Percentiles rank a stretch among this genome's conserved stretches.
These are phyloP conservation scores for Torulaspora globosa DNA, from an alignment of 1,139 yeast genomes.

Conservation along the genomic window DNA sequence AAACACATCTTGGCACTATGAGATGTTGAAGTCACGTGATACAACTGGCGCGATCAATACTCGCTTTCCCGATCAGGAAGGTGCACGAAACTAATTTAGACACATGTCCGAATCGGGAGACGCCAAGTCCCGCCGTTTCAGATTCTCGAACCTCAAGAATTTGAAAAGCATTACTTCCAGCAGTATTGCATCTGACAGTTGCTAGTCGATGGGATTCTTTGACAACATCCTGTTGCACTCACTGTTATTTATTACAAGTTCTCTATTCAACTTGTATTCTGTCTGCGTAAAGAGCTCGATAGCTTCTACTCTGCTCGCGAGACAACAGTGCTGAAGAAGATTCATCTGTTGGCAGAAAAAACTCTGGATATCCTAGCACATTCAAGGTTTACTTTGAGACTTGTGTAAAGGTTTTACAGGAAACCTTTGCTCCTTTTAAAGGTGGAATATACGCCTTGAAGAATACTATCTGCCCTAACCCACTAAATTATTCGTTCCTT, in stretches of 20 bases:
- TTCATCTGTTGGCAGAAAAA: background rate
- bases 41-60: background rate
- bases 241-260: no score
- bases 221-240: background rate
- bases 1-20: no score
- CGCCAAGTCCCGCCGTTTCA: slow-evolving; percentile 7
- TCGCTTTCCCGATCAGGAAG: slow-evolving; percentile 7
- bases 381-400: background rate
- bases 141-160: slow-evolving; percentile 10
- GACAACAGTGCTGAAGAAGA: background rate
- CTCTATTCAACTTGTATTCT: no score
- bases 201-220: background rate
- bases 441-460: background rate
- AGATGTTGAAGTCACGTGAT: no score
- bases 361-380: background rate
- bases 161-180: background rate
- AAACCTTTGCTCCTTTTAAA: background rate
- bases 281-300: background rate
- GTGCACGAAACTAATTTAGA: slow-evolving; percentile 4
- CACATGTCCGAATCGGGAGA: slow-evolving; percentile 2
- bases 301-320: background rate
- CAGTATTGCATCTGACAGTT: background rate
- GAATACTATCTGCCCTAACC: slow-evolving; percentile 1
- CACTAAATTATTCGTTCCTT: slow-evolving; percentile 8
- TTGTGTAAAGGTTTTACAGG: background rate